phyloP scores from a whole-genome alignment of 148 eudicot species.

The Rhododendron vialii region DNA sequence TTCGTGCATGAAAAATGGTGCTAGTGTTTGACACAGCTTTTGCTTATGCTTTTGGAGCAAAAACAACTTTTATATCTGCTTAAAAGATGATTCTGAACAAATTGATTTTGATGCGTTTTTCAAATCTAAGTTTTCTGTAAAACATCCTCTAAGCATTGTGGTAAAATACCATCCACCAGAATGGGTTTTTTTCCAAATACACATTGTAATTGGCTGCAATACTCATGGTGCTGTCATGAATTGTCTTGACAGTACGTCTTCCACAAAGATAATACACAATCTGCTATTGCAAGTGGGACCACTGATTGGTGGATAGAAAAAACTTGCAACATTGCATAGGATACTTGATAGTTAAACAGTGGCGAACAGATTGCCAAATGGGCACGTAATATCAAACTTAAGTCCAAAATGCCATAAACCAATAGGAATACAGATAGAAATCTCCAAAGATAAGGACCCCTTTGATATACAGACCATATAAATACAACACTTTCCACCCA shows the following conservation, averaged over 20 bases:
- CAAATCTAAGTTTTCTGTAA: no score
- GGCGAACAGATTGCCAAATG: constrained; percentile 3
- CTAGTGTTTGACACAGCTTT: no score
- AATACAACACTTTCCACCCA: background rate
- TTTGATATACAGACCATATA: background rate
- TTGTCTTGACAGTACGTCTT: background rate
- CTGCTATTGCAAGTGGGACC: background rate
- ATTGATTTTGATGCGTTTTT: no score
- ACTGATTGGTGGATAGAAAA: background rate
- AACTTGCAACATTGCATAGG: background rate
- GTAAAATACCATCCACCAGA: background rate
- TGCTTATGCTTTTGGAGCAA: no score
- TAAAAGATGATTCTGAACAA: no score
- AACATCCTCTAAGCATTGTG: no score
- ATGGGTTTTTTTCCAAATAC: background rate
- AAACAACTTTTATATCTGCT: no score
- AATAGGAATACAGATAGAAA: background rate
- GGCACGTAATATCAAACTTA: background rate
- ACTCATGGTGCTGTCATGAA: no score
- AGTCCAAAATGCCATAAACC: background rate
- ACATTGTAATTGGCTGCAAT: no score
- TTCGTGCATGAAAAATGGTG: no score
- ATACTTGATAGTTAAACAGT: background rate
- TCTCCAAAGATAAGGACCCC: constrained; percentile 1
- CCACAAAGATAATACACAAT: background rate